Base-by-base conservation (phyloP, 2,329 filamentous ascomycete genomes). In the Metarhizium guizhouense region DNA sequence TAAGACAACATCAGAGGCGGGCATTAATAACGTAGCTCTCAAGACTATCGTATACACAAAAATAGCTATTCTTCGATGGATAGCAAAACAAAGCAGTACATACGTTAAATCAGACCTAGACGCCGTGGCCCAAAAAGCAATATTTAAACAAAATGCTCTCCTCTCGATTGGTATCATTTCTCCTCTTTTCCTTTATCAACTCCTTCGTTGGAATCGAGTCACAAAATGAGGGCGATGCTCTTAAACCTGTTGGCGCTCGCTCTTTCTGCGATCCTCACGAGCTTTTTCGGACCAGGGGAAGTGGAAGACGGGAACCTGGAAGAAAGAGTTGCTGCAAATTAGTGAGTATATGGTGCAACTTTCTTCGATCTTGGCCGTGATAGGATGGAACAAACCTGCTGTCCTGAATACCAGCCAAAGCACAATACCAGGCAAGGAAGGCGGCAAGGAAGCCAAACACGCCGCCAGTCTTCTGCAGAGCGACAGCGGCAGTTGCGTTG, bases 241-340 rank as follows among this genome's bases (percentile, higher is more conserved):
- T 57, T 57, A 64, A 52, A 55, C 63, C 57, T 60, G 60, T 7
- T 59, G 59, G 56, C 62, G 63, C 52, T 68, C 65, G 20, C 58
- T 59, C 67, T 86, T 77, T 60, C 66, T 68, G 58, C 85, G 81
- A 58, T 69, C 70, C 70, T 84, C 79, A 59, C 81, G 82, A 54
- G 83, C 88, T 74, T 87, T 87, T 65, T 88, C 86, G 42, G 88
- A 93, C 93, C 93, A 96, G 54, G 92, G 93, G 80, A 96, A 95
- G 79, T 96, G 91, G 65, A 88, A 86, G 60, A 96, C 91, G 53
- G 92, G 93, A 59, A 95, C 84, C 71, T 94, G 80, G 79, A 96
- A 94, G 84, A 96, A 96, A 32, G 82, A 85, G 74, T 86, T 86
- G 77, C 90, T 94, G 65, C 58, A 43, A 2, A 38, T 30, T 54